Conservation (phyloP, 108 stramenopile species). For the Skeletonema grethae region DNA sequence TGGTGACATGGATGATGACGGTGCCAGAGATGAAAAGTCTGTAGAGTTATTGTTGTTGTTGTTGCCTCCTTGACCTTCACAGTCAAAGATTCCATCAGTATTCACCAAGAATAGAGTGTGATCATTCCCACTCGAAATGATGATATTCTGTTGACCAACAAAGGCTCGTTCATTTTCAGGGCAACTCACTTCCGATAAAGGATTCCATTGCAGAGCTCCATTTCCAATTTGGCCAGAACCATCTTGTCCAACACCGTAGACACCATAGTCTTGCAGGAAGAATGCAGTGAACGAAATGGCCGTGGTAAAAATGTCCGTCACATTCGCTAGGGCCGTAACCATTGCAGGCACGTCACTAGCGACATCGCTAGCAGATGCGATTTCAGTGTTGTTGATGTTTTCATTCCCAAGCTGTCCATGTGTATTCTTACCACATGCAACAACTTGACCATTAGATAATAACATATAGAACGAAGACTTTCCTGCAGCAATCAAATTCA, state of each 20-base stretch:
- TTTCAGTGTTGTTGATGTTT: background rate
- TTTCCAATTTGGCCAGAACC: slow-evolving; percentile 32
- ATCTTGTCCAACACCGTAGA: slow-evolving; percentile 30
- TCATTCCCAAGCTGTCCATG: slow-evolving; percentile 36
- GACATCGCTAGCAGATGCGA: slow-evolving; percentile 8
- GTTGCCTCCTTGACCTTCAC: background rate
- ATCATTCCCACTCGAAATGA: slow-evolving; percentile 39
- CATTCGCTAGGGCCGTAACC: slow-evolving; percentile 12
- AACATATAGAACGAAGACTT: slow-evolving; percentile 35
- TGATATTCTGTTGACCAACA: background rate
- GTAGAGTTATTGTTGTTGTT: background rate
- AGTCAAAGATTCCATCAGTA: background rate
- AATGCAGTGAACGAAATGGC: slow-evolving; percentile 21
- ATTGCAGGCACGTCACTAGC: slow-evolving; percentile 16
- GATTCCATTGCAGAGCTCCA: slow-evolving; percentile 16
- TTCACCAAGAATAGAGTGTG: slow-evolving; percentile 34
- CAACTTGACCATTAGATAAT: slow-evolving; percentile 26
- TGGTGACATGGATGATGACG: background rate
- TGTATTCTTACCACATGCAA: slow-evolving; percentile 35
- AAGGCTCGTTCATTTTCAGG: background rate
- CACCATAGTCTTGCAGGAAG: slow-evolving; percentile 18
- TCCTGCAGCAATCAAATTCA: slow-evolving; percentile 14
- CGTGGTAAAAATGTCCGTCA: slow-evolving; percentile 23
- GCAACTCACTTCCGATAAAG: background rate
- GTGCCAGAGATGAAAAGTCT: background rate